A percentile compares a stretch with the other conserved stretches of the same genome.
Evolutionary conservation across 1,284 basidiomycete genomes (phyloP).

Genomic region (Ustilago trichophora): DNA sequence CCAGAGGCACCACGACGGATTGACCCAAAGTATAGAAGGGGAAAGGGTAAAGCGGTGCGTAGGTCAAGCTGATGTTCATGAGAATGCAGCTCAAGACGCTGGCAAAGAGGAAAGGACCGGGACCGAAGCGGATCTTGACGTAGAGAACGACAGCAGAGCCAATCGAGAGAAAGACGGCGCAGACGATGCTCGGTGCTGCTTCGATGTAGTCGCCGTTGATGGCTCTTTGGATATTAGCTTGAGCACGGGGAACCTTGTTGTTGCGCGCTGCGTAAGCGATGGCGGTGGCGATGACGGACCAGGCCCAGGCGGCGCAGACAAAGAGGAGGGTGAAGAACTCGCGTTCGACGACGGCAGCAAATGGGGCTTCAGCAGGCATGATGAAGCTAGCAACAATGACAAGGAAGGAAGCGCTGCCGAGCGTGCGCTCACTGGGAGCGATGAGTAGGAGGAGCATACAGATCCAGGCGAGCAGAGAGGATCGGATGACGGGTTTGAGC

Average conservation of each 20-base stretch:
- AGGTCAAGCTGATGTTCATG: conserved; percentile 74
- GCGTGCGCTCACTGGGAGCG: conserved; percentile 68
- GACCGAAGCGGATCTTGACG: conserved; percentile 74
- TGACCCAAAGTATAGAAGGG: conserved; percentile 74
- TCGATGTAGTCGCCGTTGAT: conserved; percentile 43
- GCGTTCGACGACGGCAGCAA: conserved; percentile 76
- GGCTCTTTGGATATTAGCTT: conserved; percentile 57
- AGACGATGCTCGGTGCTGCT: conserved; percentile 72
- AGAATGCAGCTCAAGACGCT: conserved; percentile 71
- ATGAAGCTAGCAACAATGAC: conserved; percentile 76
- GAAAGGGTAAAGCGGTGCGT: conserved; percentile 75
- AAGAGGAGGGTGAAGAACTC: conserved; percentile 74
- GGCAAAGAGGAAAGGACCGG: conserved; percentile 75
- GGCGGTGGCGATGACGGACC: conserved; percentile 75
- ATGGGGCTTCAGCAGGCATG: conserved; percentile 76
- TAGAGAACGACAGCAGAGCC: conserved; percentile 75
- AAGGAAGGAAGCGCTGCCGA: conserved; percentile 77
- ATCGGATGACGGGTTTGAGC: conserved; percentile 74
- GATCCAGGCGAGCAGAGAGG: conserved; percentile 75
- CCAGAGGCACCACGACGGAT: conserved; percentile 73
- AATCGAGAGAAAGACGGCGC: conserved; percentile 75
- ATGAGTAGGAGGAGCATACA: conserved; percentile 75
- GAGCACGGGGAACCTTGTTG: conserved; percentile 69
- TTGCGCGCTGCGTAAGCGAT: conserved; percentile 74
- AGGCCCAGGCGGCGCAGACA: conserved; percentile 74